phyloP scores from a whole-genome alignment of 164 flowering plant genomes.

The Vitis labrusca region DNA sequence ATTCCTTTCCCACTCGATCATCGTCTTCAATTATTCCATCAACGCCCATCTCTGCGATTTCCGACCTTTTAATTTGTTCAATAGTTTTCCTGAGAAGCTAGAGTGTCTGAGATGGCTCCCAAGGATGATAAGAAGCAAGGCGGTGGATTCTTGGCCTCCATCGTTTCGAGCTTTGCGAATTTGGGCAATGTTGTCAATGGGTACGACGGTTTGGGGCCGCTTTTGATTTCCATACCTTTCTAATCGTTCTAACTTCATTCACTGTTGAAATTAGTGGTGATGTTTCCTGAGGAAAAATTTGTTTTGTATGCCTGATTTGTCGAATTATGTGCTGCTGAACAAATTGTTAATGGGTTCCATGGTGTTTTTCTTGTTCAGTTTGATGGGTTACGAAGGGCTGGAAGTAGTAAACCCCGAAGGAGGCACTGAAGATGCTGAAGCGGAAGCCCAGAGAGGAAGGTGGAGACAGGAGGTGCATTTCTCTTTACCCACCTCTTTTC shows the following conservation, averaged over 20 bases:
- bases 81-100: not conserved
- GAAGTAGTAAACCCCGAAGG: slow-evolving; percentile 32
- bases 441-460: slow-evolving; percentile 30
- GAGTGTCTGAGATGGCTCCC: slow-evolving; percentile 36
- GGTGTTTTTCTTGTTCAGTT: slow-evolving; percentile 15
- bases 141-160: slow-evolving; percentile 52
- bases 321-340: not conserved
- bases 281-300: not conserved
- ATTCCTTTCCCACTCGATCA: not conserved
- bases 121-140: slow-evolving; percentile 42
- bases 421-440: slow-evolving; percentile 27
- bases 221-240: not conserved
- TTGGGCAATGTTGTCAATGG: slow-evolving; percentile 47
- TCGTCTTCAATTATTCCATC: too few relatives aligned
- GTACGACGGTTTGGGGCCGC: slow-evolving; percentile 13
- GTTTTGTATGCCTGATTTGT: too few relatives aligned
- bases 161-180: slow-evolving; percentile 38
- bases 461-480: slow-evolving; percentile 24
- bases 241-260: not conserved
- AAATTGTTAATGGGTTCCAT: not conserved
- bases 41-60: too few relatives aligned
- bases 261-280: not conserved
- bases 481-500: not conserved
- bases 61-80: too few relatives aligned
- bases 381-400: slow-evolving; percentile 32